phyloP scores from a whole-genome alignment of 768 basidiomycete species.

The Glaciozyma martinii region DNA sequence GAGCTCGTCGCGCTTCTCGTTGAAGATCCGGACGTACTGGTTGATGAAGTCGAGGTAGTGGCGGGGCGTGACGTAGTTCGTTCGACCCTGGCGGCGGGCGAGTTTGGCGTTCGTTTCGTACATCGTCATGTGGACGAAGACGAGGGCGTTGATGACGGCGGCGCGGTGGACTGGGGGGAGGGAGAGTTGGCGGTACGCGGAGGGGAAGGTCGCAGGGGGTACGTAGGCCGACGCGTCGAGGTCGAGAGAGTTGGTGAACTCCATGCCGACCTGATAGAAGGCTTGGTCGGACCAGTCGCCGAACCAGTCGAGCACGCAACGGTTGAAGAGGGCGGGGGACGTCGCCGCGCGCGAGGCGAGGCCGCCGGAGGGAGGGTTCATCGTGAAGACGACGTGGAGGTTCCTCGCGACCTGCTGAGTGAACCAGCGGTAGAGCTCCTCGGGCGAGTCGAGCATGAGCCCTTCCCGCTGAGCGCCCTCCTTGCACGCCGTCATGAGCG shows the following conservation, averaged over 20 bases:
- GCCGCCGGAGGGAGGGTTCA: constrained; percentile 96
- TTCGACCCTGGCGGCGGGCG: constrained; percentile 84
- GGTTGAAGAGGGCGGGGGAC: constrained; percentile 95
- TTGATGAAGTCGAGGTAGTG: constrained; percentile 99
- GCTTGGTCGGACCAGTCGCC: constrained; percentile 99
- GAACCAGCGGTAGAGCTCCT: constrained; percentile 97
- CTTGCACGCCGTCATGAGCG: constrained; percentile 97
- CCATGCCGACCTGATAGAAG: constrained; percentile 94
- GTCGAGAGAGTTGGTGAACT: constrained; percentile 89
- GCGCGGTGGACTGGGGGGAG: constrained; percentile 83
- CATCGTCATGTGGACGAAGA: constrained; percentile 80
- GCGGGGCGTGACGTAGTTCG: constrained; percentile 92
- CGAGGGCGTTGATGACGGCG: constrained; percentile 87
- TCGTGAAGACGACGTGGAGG: constrained; percentile 96
- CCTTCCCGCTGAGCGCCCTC: constrained; percentile 99
- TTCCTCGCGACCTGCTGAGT: constrained; percentile 97
- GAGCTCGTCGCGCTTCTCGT: constrained; percentile 91
- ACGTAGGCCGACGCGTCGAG: constrained; percentile 75
- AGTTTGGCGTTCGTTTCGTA: constrained; percentile 81
- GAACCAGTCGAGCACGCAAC: constrained; percentile 99
- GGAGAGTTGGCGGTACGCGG: constrained; percentile 71
- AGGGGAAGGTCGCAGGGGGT: constrained; percentile 74
- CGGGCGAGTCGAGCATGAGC: constrained; percentile 93
- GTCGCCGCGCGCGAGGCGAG: constrained; percentile 92
- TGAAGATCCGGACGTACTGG: constrained; percentile 89